A percentile compares a stretch with the other conserved stretches of the same genome.
Conservation (phyloP, 129 eudicot species). For the Lactuca sativa region DNA sequence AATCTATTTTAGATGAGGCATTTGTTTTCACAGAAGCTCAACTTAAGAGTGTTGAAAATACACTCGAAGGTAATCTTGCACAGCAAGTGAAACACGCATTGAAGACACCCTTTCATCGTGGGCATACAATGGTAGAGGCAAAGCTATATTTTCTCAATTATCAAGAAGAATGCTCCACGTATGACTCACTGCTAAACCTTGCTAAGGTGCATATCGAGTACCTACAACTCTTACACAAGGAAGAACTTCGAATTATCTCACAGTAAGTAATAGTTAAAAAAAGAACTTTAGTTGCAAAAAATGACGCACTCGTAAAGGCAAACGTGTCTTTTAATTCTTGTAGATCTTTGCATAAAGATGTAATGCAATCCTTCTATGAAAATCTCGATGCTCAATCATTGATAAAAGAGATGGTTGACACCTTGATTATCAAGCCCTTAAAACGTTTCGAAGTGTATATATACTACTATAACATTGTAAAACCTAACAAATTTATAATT, state of each 20-base stretch:
- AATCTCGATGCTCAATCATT: not conserved
- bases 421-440: too few relatives aligned
- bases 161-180: constrained; percentile 6
- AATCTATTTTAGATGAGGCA: constrained; percentile 22
- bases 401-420: too few relatives aligned
- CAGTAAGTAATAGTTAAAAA: not conserved
- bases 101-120: constrained; percentile 4
- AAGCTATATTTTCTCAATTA: not conserved
- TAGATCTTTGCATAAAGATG: too few relatives aligned
- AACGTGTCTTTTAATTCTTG: too few relatives aligned
- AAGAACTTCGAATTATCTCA: constrained; percentile 9
- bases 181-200: constrained; percentile 4
- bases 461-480: not conserved
- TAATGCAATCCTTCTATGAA: not conserved
- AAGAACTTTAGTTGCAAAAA: not conserved
- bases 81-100: constrained; percentile 14
- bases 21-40: constrained; percentile 3
- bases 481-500: not conserved
- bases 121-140: constrained; percentile 17
- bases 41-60: not conserved
- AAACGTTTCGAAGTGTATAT: not conserved
- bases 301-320: too few relatives aligned
- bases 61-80: not conserved
- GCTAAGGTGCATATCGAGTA: constrained; percentile 17
- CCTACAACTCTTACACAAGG: constrained; percentile 6